Evolutionary conservation across 345 rosid genomes (phyloP), one percentile per base, ranked within the genome.

Genomic region (Acer campestre): DNA sequence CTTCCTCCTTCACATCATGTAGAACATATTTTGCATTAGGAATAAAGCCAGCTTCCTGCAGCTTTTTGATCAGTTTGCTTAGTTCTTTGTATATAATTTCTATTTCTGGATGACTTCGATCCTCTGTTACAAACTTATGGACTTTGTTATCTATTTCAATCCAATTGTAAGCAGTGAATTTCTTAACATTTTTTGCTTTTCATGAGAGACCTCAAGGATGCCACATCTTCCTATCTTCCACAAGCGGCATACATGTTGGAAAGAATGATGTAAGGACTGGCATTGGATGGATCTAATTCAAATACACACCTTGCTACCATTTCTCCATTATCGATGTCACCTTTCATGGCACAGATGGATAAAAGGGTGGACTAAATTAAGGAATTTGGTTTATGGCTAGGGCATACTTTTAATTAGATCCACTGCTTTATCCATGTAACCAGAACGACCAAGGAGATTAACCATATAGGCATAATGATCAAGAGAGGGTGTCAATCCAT

Each of bases 151-250:
- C 85, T 1, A 88, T 74, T 71, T 90, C 87, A 22, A 88, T 78
- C 92, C 89, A 88, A 82, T 92, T 88, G 80, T 82, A 90, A 49
- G 94, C 92, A 31, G 90, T 87, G 53, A 83, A 83, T 62, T 88
- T 90, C 66, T 82, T 90, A 29, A 86, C 90, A 65, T n/a, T 88
- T 87, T 29, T 77, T 87, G 44, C 79, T 77, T 76, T 76, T 87
- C 94, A 90, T 90, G 69, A 84, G 77, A 74, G 87, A 83, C 81
- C 90, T 88, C 51, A 86, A 76, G 7, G 81, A 83, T 18, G 92
- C 90, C 61, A 88, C 86, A 71, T 87, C 92, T 31, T 87, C 80
- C 94, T 90, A 90, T 77, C 85, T 87, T 58, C 88, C 89, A 80
- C 78, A 68, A 62, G 87, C 80, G 13, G 94, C 92, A 79, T 87